Evolutionary conservation across 495 filamentous ascomycete species (phyloP), one percentile per base, ranked within the genome.

Genomic region (Penicillium silybi): DNA sequence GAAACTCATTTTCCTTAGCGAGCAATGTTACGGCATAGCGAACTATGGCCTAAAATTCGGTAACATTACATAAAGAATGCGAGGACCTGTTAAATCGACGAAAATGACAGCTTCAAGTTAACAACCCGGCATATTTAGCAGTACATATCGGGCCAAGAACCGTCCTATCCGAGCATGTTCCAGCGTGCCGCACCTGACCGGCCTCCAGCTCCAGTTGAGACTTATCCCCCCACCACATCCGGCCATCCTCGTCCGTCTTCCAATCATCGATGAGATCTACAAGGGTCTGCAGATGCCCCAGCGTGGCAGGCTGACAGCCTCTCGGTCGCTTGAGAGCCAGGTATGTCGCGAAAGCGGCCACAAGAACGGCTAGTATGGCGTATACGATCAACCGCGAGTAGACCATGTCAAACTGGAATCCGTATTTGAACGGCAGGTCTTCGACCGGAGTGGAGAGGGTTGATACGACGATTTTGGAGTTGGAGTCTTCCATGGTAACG

Each of bases 221-320:
- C 40, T 73, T 73, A 42, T 73, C 66, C 15, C 75, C 75, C 75
- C 72, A 77, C 50, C 66, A 77, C 50, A 79, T 59, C 17, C 61
- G 58, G 7, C 47, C 48, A 20, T 63, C 58, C 10, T 65, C 58
- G 41, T 60, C 47, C 19, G 42, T 29, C 17, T 55, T 46, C 73
- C 74, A 78, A 13, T 75, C 69, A 60, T 77, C 74, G 15, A 78
- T 59, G 23, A 78, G 52, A 56, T 76, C 63, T 9, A 59, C 68
- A 20, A 80, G 55, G 0, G 74, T 75, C 48, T 71, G 71, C 25
- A 80, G 52, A 46, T 78, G 72, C 9, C 75, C 76, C 41, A 58
- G 76, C 2, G 72, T 48, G 4, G 66, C 67, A 5, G 76, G 76
- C 19, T 74, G 65, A 34, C 56, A 50, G 5, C 75, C 75, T n/a